These are phyloP conservation scores for Saccharomyces hybrid DNA, from an alignment of 1,139 yeast genomes.

Conservation along the genomic window DNA sequence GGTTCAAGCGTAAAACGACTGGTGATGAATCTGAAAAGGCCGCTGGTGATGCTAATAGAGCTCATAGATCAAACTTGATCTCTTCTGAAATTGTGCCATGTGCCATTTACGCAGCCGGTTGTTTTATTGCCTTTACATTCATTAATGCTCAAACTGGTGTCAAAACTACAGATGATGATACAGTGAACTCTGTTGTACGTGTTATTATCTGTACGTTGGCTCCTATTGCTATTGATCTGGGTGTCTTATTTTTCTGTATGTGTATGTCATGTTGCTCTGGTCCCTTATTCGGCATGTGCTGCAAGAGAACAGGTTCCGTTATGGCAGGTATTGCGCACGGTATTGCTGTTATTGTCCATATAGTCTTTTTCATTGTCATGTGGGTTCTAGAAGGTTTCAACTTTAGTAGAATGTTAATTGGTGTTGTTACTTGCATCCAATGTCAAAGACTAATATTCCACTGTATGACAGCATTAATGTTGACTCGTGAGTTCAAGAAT, in stretches of 20 bases:
- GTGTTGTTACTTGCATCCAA: slow-evolving; percentile 77
- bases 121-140: slow-evolving; percentile 84
- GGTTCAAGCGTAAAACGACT: slow-evolving; percentile 86
- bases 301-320: slow-evolving; percentile 96
- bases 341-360: slow-evolving; percentile 76
- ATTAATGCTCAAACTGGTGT: slow-evolving; percentile 98
- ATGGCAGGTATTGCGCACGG: slow-evolving; percentile 98
- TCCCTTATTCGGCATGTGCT: slow-evolving; percentile 87
- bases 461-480: slow-evolving; percentile 64
- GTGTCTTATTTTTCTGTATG: slow-evolving; percentile 65
- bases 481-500: slow-evolving; percentile 96
- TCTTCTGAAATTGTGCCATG: slow-evolving; percentile 86
- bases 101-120: slow-evolving; percentile 77
- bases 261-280: slow-evolving; percentile 95
- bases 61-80: slow-evolving; percentile 80
- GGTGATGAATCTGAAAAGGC: slow-evolving; percentile 89
- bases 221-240: slow-evolving; percentile 86
- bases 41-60: slow-evolving; percentile 92
- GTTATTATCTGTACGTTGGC: slow-evolving; percentile 81
- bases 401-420: slow-evolving; percentile 80
- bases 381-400: slow-evolving; percentile 95
- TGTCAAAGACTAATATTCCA: slow-evolving; percentile 85
- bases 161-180: slow-evolving; percentile 36
- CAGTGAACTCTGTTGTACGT: slow-evolving; percentile 78
- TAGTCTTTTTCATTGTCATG: slow-evolving; percentile 84